These are phyloP conservation scores for Larix kaempferi DNA, from an alignment of 75 land plant genomes.

Conservation along the genomic window DNA sequence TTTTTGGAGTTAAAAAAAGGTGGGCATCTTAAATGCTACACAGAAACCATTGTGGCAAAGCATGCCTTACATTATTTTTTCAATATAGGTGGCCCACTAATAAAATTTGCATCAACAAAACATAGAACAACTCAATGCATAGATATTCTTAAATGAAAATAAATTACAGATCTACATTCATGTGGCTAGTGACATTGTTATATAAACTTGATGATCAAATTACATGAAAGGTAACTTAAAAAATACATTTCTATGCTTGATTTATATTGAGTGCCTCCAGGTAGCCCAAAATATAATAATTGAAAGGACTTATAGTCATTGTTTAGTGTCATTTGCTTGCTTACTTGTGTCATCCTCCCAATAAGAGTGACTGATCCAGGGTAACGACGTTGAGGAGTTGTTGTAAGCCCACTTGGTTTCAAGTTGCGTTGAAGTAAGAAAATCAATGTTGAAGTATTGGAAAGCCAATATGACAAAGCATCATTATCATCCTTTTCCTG, in stretches of 20 bases:
- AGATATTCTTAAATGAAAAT: not conserved
- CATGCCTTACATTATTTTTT: not conserved
- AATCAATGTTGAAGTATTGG: conserved; percentile 85
- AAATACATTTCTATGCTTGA: not conserved
- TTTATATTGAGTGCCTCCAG: not conserved
- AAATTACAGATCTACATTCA: not conserved
- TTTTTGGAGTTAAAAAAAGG: not conserved
- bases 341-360: conserved; percentile 68
- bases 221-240: not conserved
- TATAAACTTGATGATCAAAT: not conserved
- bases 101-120: not conserved
- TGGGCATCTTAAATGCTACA: not conserved
- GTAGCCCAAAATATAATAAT: not conserved
- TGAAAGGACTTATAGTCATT: not conserved
- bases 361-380: conserved; percentile 42
- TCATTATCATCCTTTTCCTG: conserved; percentile 76
- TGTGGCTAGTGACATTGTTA: not conserved
- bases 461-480: conserved; percentile 89
- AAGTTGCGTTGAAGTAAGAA: conserved; percentile 84
- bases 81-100: not conserved
- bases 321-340: not conserved
- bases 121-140: not conserved
- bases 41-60: not conserved
- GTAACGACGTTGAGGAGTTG: conserved; percentile 60
- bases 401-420: conserved; percentile 62